Base-by-base conservation (phyloP, 345 rosid species). In the Noccaea bulbosa region DNA sequence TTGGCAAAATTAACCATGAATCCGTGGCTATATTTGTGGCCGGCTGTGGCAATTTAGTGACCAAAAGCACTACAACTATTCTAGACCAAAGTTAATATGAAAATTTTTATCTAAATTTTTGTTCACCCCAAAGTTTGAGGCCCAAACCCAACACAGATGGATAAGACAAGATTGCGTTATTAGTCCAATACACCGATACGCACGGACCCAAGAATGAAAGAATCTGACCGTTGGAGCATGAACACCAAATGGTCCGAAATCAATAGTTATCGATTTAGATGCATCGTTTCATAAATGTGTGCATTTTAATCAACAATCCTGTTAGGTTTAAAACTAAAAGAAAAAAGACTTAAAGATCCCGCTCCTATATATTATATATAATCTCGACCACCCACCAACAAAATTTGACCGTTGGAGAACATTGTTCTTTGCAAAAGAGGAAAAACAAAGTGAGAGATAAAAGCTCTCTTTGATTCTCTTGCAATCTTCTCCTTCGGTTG, bases 321-420 rank as follows among this genome's bases (percentile, higher is more conserved):
- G 8, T 58, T 54, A 9, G 24, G 7, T 12, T 41, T 63, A 14
- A 4, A 32, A 32, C 44, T 47, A 48, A 48, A 35, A 1, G 17
- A 11, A 17, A 50, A 24, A 11, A 7, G 3, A 7, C 3, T 2
- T 6, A 8, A 6, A 60, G 24, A 71, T 41, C 53, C 9, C 58
- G 77, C 77, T 73, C 53, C 53, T 30, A 16, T 30, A 44, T 72
- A 17, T 27, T 27, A 27, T 8, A 52, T 34, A 27, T 1, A 45
- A 24, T 15, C 64, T 27, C 62, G n/a, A 30, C 39, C 14, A n/a
- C 40, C 53, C 46, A 64, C 48, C 40, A 27, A 17, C 4, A 8
- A 27, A 44, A 74, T 67, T 35, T 60, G 78, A 67, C 78, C 78
- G 78, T 74, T 74, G 73, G 78, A 74, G 78, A 59, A 48, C 3